Conservation (phyloP, 2,329 filamentous ascomycete species). For the Fusarium sublunatum region DNA sequence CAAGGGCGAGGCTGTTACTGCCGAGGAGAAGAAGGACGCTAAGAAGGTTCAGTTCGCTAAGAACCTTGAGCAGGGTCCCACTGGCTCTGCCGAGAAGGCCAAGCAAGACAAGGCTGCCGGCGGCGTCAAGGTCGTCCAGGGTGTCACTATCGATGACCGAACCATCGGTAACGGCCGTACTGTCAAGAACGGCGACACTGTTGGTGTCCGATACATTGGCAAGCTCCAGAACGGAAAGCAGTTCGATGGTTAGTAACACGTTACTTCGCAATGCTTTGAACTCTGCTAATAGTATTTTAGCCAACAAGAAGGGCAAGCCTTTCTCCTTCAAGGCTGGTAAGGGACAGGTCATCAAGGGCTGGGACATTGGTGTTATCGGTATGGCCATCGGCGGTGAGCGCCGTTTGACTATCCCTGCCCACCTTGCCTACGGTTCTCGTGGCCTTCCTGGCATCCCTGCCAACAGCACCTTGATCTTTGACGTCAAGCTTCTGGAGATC, state of each 20-base stretch:
- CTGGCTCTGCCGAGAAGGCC: slow-evolving; percentile 69
- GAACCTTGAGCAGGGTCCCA: slow-evolving; percentile 97
- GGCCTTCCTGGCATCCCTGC: slow-evolving; percentile 84
- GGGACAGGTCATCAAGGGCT: slow-evolving; percentile 98
- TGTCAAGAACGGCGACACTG: slow-evolving; percentile 89
- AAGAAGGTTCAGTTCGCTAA: slow-evolving; percentile 99
- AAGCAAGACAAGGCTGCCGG: slow-evolving; percentile 62
- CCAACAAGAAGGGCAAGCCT: slow-evolving; percentile 99
- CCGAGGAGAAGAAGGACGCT: slow-evolving; percentile 68
- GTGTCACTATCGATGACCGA: slow-evolving; percentile 94
- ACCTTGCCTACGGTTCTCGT: slow-evolving; percentile 90
- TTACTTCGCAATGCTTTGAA: neutral
- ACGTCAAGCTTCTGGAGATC: slow-evolving; percentile 86
- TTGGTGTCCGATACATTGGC: slow-evolving; percentile 97
- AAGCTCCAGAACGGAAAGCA: slow-evolving; percentile 95
- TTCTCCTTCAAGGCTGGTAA: slow-evolving; percentile 95
- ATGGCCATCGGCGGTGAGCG: slow-evolving; percentile 96
- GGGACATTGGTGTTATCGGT: slow-evolving; percentile 93
- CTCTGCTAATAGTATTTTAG: slow-evolving; percentile 57
- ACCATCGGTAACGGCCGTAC: slow-evolving; percentile 86
- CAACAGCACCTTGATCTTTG: slow-evolving; percentile 93
- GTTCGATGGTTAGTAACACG: slow-evolving; percentile 81
- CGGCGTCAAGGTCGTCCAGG: slow-evolving; percentile 82
- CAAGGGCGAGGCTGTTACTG: slow-evolving; percentile 83
- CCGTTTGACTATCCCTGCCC: slow-evolving; percentile 86